Percentiles rank a stretch among this genome's conserved stretches.
Conservation (phyloP, 225 moss, liverwort and hornwort genomes). For the Anthoceros angustus region DNA sequence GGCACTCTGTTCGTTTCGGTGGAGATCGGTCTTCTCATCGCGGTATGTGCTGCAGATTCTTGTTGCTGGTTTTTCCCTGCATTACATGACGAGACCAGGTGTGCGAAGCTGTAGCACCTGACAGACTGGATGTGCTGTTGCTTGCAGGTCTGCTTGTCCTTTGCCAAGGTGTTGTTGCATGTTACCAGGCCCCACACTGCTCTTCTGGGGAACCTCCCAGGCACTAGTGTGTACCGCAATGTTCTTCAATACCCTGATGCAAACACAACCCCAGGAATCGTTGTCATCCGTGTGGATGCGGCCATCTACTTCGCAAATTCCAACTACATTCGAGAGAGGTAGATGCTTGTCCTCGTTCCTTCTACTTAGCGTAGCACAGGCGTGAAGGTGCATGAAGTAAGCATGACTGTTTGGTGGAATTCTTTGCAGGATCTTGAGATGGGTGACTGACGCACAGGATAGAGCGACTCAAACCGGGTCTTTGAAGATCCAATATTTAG, state of each 20-base stretch:
- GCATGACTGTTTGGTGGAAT: not conserved
- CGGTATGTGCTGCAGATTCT: constrained; percentile 20
- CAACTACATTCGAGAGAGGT: constrained; percentile 48
- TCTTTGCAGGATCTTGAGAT: constrained; percentile 14
- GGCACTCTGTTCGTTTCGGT: constrained; percentile 57
- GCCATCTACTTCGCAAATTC: constrained; percentile 64
- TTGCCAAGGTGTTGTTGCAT: constrained; percentile 43
- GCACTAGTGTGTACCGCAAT: constrained; percentile 38
- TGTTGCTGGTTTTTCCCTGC: not conserved
- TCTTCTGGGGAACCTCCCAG: constrained; percentile 47
- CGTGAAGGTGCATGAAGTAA: not conserved
- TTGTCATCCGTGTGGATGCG: constrained; percentile 39
- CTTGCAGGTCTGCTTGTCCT: constrained; percentile 36
- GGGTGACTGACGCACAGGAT: constrained; percentile 20
- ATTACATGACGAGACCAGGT: not conserved
- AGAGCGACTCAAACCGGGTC: constrained; percentile 1
- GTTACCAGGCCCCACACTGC: constrained; percentile 57
- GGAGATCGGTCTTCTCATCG: constrained; percentile 50
- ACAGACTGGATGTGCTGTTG: not conserved
- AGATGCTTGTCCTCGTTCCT: not conserved
- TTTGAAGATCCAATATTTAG: constrained; percentile 26
- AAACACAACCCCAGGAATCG: constrained; percentile 28
- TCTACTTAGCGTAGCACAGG: too few species aligned
- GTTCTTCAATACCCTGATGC: constrained; percentile 30
- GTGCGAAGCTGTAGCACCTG: not conserved